Conservation (phyloP, 2,329 filamentous ascomycete species). For the Penicillium sp. region DNA sequence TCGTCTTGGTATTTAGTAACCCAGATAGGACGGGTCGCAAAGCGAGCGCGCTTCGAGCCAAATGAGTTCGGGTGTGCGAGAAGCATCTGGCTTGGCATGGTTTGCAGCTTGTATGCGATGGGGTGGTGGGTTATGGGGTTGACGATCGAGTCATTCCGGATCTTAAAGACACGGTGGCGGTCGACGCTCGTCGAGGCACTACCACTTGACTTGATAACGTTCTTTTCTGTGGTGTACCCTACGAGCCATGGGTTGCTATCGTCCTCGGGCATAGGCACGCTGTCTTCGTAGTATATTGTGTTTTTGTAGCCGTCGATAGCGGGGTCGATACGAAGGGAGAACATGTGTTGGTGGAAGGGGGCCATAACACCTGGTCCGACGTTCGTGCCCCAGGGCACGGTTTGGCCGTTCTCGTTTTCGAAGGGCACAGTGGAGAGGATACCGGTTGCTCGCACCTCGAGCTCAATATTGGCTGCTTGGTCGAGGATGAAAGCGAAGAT, state of each 20-base stretch:
- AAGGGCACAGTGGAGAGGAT: conserved; percentile 67
- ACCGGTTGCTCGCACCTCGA: conserved; percentile 67
- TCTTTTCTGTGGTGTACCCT: conserved; percentile 57
- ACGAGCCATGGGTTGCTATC: conserved; percentile 61
- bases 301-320: conserved; percentile 58
- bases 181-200: conserved; percentile 53
- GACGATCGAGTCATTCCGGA: conserved; percentile 47
- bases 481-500: conserved; percentile 71
- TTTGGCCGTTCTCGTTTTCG: conserved; percentile 57
- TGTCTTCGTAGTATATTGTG: conserved; percentile 56
- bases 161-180: conserved; percentile 52
- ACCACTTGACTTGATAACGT: conserved; percentile 47
- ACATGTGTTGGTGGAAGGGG: conserved; percentile 72
- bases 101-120: conserved; percentile 50
- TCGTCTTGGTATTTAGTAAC: conserved; percentile 53
- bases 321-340: conserved; percentile 64
- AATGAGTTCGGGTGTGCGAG: conserved; percentile 47
- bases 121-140: conserved; percentile 49
- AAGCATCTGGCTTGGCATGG: conserved; percentile 50
- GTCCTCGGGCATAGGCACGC: conserved; percentile 51
- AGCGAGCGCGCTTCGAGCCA: conserved; percentile 48
- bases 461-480: conserved; percentile 64
- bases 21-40: conserved; percentile 55
- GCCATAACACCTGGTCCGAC: conserved; percentile 69
- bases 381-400: conserved; percentile 66